Percentiles rank a stretch among this genome's conserved stretches.
phyloP scores from a whole-genome alignment of 2,329 filamentous ascomycete genomes.

The Aspergillus texensis region DNA sequence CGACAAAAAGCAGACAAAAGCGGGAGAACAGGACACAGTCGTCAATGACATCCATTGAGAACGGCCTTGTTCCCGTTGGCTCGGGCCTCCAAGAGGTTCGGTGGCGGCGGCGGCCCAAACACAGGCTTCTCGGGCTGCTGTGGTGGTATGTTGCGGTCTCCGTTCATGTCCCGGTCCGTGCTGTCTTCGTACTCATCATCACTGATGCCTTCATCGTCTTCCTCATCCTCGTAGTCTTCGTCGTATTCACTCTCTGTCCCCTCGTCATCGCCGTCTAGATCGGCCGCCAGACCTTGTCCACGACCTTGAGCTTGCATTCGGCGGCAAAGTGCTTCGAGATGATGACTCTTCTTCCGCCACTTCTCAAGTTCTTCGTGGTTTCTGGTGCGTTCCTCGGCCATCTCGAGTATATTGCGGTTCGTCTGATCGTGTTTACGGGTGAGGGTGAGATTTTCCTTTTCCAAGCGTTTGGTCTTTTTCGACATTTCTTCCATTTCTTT shows the following conservation, averaged over 20 bases:
- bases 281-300: constrained; percentile 67
- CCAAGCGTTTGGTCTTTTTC: constrained; percentile 94
- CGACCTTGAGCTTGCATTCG: constrained; percentile 95
- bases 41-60: constrained; percentile 46
- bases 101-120: constrained; percentile 55
- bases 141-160: constrained; percentile 28
- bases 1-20: constrained; percentile 1
- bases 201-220: constrained; percentile 64
- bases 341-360: constrained; percentile 81
- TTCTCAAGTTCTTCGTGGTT: constrained; percentile 76
- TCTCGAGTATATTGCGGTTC: constrained; percentile 91
- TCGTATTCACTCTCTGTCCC: constrained; percentile 54
- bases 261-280: constrained; percentile 56
- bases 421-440: constrained; percentile 93
- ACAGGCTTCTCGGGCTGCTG: constrained; percentile 44
- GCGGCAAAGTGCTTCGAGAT: constrained; percentile 90
- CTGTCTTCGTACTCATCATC: constrained; percentile 57
- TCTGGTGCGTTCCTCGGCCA: constrained; percentile 89
- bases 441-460: constrained; percentile 91
- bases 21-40: not conserved
- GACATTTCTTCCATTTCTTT: constrained; percentile 99
- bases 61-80: constrained; percentile 48
- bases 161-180: constrained; percentile 28
- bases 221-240: constrained; percentile 65
- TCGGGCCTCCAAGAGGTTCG: constrained; percentile 50